Conservation (phyloP, 1,139 yeast species). For the Blastobotrys proliferans region DNA sequence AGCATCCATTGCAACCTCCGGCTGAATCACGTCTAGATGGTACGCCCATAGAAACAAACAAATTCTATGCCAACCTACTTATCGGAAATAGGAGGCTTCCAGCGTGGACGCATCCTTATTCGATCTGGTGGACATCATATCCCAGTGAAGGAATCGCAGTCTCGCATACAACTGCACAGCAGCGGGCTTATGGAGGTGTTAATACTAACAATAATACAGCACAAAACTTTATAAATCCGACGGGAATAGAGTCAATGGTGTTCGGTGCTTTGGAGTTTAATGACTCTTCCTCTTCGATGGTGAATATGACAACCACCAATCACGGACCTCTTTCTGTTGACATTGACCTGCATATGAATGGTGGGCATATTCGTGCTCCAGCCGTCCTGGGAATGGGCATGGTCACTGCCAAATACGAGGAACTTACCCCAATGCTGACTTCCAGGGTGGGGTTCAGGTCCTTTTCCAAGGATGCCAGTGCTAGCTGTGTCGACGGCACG, state of each 20-base stretch:
- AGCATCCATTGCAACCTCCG: conserved; percentile 43
- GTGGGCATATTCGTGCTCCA: conserved; percentile 36
- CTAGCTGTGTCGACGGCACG: too few relatives aligned
- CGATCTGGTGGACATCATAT: conserved; percentile 51
- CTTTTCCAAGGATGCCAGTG: neutral
- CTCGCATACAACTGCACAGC: conserved; percentile 8
- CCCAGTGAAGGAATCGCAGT: conserved; percentile 25
- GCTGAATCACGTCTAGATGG: neutral
- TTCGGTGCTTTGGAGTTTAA: conserved; percentile 32
- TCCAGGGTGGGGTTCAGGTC: conserved; percentile 55
- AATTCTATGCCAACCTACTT: conserved; percentile 74
- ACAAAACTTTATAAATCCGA: conserved; percentile 37
- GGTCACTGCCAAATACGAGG: conserved; percentile 61
- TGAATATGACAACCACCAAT: conserved; percentile 22
- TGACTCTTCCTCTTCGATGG: conserved; percentile 14
- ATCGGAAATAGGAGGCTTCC: conserved; percentile 60
- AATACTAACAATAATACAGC: conserved; percentile 22
- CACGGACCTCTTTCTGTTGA: conserved; percentile 42
- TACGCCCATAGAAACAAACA: conserved; percentile 57
- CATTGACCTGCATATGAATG: conserved; percentile 41
- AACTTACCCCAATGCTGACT: conserved; percentile 52
- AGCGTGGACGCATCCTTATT: conserved; percentile 80
- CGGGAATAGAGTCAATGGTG: conserved; percentile 35
- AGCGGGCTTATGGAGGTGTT: conserved; percentile 44
- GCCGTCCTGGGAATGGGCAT: conserved; percentile 74